Conservation (phyloP, 2,329 filamentous ascomycete genomes). For the Metarhizium sp. region DNA sequence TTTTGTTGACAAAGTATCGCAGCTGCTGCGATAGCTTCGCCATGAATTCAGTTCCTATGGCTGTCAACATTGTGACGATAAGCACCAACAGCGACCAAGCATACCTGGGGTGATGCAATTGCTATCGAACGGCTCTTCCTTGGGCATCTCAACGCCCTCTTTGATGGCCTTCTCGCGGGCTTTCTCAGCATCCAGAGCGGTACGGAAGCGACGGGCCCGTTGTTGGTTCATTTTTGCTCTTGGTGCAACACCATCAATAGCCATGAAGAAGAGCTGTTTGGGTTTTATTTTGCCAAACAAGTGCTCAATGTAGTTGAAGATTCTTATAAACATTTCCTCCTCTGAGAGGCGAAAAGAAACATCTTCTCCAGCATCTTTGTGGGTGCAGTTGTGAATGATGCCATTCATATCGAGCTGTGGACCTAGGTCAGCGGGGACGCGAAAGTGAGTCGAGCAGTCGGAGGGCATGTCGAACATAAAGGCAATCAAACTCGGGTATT, state of each 20-base stretch:
- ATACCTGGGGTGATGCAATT: constrained; percentile 93
- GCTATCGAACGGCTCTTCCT: constrained; percentile 94
- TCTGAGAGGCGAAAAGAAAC: constrained; percentile 88
- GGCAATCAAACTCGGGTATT: constrained; percentile 96
- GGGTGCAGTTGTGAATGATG: constrained; percentile 98
- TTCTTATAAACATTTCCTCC: constrained; percentile 98
- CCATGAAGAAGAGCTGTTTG: constrained; percentile 98
- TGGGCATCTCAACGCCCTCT: constrained; percentile 86
- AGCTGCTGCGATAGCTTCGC: constrained; percentile 87
- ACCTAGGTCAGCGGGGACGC: constrained; percentile 12
- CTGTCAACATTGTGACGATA: constrained; percentile 7
- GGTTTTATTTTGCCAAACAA: constrained; percentile 98
- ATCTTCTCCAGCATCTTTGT: constrained; percentile 83
- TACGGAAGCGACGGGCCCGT: constrained; percentile 87
- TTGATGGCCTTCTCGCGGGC: constrained; percentile 86
- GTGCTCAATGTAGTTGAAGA: constrained; percentile 99
- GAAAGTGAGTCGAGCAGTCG: not conserved
- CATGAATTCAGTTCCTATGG: constrained; percentile 79
- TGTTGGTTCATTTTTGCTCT: constrained; percentile 99
- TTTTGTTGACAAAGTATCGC: constrained; percentile 98
- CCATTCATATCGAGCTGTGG: constrained; percentile 88
- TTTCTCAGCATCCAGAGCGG: constrained; percentile 80
- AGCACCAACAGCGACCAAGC: not conserved
- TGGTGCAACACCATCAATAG: constrained; percentile 93
- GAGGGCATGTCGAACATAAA: constrained; percentile 54